phyloP scores from a whole-genome alignment of 208 protist genomes.

The Leishmania turanica region DNA sequence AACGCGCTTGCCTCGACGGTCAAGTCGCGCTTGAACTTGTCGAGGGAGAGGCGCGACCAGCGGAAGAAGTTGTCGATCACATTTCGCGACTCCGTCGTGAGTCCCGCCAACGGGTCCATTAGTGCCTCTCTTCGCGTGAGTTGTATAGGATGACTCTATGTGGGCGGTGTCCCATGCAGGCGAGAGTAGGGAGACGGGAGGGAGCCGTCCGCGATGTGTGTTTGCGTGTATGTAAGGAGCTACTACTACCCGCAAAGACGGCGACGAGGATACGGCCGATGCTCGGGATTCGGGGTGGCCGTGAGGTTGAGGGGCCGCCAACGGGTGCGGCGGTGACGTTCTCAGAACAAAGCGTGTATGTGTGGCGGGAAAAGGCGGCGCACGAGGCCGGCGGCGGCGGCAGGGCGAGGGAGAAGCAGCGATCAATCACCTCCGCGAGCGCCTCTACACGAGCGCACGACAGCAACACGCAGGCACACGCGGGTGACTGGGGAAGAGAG shows the following conservation, averaged over 20 bases:
- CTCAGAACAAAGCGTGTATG: neutral
- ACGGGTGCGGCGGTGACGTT: too few relatives aligned
- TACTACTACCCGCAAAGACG: neutral
- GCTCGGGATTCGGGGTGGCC: neutral
- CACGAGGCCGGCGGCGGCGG: neutral
- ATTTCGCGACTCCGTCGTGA: conserved; percentile 50
- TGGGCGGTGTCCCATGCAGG: neutral
- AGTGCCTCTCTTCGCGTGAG: neutral
- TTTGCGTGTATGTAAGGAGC: neutral
- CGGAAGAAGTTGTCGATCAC: conserved; percentile 66
- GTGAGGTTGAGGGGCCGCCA: neutral
- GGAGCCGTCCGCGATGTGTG: neutral
- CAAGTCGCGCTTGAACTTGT: conserved; percentile 67
- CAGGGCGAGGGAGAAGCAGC: too few relatives aligned
- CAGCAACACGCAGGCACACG: neutral
- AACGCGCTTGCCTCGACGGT: conserved; percentile 60
- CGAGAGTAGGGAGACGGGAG: neutral
- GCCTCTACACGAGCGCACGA: neutral
- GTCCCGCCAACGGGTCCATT: conserved; percentile 46
- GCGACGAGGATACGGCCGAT: neutral
- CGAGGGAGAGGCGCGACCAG: conserved; percentile 66
- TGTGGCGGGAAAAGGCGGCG: neutral
- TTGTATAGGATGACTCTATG: neutral
- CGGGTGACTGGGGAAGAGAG: neutral
- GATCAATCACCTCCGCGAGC: neutral